Conservation (phyloP, 352 stramenopile genomes). For the Phytophthora sansomeana region DNA sequence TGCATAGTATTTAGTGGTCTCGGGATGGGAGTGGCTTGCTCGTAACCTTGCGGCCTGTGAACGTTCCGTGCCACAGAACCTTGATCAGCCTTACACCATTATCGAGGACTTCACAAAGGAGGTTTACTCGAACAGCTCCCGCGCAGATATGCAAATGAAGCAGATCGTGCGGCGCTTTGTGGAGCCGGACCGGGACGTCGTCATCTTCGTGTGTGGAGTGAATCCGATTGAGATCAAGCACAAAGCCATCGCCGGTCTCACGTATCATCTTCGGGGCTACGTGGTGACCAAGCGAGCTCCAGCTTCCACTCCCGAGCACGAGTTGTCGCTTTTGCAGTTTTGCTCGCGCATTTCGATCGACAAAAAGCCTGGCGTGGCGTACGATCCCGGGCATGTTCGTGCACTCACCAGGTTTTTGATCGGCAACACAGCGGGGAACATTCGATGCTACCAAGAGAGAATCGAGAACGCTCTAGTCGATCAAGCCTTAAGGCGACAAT, state of each 20-base stretch:
- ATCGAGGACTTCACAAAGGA: slow-evolving; percentile 42
- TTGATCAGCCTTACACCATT: slow-evolving; percentile 39
- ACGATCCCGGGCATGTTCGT: slow-evolving; percentile 40
- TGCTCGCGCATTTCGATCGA: slow-evolving; percentile 61
- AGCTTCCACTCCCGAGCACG: slow-evolving; percentile 32
- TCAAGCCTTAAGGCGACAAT: slow-evolving; percentile 24
- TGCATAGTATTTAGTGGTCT: not conserved
- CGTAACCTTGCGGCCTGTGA: slow-evolving; percentile 1
- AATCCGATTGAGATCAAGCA: slow-evolving; percentile 37
- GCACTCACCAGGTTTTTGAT: slow-evolving; percentile 58
- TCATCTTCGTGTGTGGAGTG: slow-evolving; percentile 32
- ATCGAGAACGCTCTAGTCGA: slow-evolving; percentile 56
- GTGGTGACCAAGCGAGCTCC: slow-evolving; percentile 51
- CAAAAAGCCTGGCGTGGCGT: slow-evolving; percentile 34
- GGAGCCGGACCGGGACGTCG: slow-evolving; percentile 30
- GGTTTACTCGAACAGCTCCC: slow-evolving; percentile 31
- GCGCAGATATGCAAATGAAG: slow-evolving; percentile 36
- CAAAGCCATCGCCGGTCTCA: slow-evolving; percentile 29
- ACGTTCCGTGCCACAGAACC: slow-evolving; percentile 21
- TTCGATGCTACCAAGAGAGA: slow-evolving; percentile 45
- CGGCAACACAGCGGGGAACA: slow-evolving; percentile 43
- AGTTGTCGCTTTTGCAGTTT: slow-evolving; percentile 58
- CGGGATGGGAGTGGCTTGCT: not conserved
- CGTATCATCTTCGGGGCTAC: slow-evolving; percentile 33
- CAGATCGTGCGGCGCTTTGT: slow-evolving; percentile 39